Evolutionary conservation across 192 early-diverging fungal species (phyloP).

Genomic region (Phlyctochytrium planicorne): DNA sequence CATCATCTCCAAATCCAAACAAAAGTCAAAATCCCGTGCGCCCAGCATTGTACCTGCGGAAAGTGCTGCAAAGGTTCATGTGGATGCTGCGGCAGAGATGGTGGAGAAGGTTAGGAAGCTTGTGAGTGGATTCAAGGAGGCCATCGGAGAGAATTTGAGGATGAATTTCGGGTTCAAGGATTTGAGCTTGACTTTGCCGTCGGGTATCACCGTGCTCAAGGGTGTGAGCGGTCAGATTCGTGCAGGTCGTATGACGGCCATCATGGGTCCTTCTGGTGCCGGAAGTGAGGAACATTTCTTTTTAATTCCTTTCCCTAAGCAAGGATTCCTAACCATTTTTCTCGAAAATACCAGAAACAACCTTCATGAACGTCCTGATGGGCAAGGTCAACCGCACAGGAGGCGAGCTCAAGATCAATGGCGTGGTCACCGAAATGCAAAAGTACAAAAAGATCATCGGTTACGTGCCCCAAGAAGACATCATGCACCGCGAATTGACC

Average conservation of each 20-base stretch:
- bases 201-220: slow-evolving; percentile 26
- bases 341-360: slow-evolving; percentile 23
- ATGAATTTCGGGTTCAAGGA: slow-evolving; percentile 44
- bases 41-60: not conserved
- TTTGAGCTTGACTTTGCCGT: too few relatives aligned
- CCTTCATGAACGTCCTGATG: slow-evolving; percentile 39
- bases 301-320: too few relatives aligned
- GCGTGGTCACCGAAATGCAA: slow-evolving; percentile 13
- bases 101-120: not conserved
- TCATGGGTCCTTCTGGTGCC: slow-evolving; percentile 92
- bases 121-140: not conserved
- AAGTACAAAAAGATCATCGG: slow-evolving; percentile 40
- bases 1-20: not conserved
- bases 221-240: slow-evolving; percentile 61
- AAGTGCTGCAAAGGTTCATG: not conserved
- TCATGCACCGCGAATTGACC: slow-evolving; percentile 45
- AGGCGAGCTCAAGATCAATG: slow-evolving; percentile 31
- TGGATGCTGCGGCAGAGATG: not conserved
- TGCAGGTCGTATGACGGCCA: slow-evolving; percentile 74
- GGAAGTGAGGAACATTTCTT: slow-evolving; percentile 51
- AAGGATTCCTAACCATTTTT: slow-evolving; percentile 1
- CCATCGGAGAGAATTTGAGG: slow-evolving; percentile 13
- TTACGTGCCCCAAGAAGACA: slow-evolving; percentile 30
- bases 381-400: slow-evolving; percentile 26
- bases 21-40: not conserved